Evolutionary conservation across 441 rosid genomes (phyloP).

Genomic region (Erodium moschatum): DNA sequence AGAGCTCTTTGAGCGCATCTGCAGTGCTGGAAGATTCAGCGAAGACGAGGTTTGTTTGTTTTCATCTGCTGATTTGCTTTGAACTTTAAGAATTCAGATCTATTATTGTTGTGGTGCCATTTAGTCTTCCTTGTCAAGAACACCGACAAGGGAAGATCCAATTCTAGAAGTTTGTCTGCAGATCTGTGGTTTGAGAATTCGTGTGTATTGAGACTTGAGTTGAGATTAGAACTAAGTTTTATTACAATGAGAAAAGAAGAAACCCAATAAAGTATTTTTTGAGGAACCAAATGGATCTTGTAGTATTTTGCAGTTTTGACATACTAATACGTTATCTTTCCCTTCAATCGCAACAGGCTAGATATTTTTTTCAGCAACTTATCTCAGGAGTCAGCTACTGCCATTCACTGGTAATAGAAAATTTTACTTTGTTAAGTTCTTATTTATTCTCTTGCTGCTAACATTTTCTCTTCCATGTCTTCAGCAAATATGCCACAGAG

Average conservation of each 20-base stretch:
- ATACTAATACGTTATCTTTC: too few relatives aligned
- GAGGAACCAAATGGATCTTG: neutral
- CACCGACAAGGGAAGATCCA: neutral
- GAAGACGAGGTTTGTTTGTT: constrained; percentile 43
- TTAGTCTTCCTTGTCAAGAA: neutral
- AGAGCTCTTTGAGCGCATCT: constrained; percentile 74
- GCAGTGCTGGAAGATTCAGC: constrained; percentile 50
- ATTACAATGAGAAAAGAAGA: neutral
- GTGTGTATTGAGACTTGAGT: too few relatives aligned
- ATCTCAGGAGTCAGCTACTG: constrained; percentile 65
- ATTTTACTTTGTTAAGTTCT: neutral
- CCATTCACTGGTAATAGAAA: constrained; percentile 42
- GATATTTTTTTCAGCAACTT: constrained; percentile 56
- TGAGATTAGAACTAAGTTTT: constrained; percentile 3
- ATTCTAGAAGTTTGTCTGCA: neutral
- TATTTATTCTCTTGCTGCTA: constrained; percentile 22
- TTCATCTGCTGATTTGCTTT: neutral
- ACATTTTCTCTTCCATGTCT: constrained; percentile 24
- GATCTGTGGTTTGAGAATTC: neutral
- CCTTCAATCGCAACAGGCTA: constrained; percentile 17
- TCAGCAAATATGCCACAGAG: constrained; percentile 40
- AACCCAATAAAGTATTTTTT: neutral
- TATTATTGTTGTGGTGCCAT: neutral
- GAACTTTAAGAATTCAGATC: neutral
- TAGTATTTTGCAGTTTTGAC: neutral